phyloP scores from a whole-genome alignment of 805 yeast species.

The Sporopachydermia lactativora region DNA sequence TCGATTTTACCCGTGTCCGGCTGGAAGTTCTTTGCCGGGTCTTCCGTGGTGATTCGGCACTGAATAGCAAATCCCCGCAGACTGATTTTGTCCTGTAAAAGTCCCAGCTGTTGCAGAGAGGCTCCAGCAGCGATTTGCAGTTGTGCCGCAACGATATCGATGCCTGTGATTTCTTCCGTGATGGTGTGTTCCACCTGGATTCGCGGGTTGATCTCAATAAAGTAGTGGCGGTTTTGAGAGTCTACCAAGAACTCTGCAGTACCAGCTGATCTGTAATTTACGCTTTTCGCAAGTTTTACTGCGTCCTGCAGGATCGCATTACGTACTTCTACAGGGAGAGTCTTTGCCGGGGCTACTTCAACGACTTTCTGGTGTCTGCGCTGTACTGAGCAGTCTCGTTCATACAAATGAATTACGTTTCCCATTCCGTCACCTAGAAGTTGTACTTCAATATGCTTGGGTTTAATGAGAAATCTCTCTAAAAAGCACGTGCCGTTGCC shows the following conservation, averaged over 20 bases:
- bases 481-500: constrained; percentile 98
- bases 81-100: constrained; percentile 87
- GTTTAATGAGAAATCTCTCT: constrained; percentile 87
- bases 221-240: constrained; percentile 85
- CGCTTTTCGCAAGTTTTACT: constrained; percentile 75
- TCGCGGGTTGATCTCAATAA: constrained; percentile 96
- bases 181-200: constrained; percentile 98
- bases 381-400: constrained; percentile 98
- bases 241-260: constrained; percentile 97
- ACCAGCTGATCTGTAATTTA: constrained; percentile 93
- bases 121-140: constrained; percentile 99
- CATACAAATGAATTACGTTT: constrained; percentile 88
- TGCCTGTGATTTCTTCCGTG: constrained; percentile 97
- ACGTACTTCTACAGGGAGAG: constrained; percentile 68
- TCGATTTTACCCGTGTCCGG: constrained; percentile 98
- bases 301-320: constrained; percentile 92
- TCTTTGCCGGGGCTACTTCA: constrained; percentile 95
- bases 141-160: constrained; percentile 95
- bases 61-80: constrained; percentile 97
- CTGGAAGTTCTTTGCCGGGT: constrained; percentile 90
- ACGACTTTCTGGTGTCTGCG: constrained; percentile 99
- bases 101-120: constrained; percentile 76
- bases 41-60: constrained; percentile 98
- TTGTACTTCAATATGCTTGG: constrained; percentile 97
- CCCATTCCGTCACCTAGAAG: constrained; percentile 88